Percentiles rank a stretch among this genome's conserved stretches.
These are phyloP conservation scores for Fusarium miscanthi DNA, from an alignment of 2,329 filamentous ascomycete species.

Conservation along the genomic window DNA sequence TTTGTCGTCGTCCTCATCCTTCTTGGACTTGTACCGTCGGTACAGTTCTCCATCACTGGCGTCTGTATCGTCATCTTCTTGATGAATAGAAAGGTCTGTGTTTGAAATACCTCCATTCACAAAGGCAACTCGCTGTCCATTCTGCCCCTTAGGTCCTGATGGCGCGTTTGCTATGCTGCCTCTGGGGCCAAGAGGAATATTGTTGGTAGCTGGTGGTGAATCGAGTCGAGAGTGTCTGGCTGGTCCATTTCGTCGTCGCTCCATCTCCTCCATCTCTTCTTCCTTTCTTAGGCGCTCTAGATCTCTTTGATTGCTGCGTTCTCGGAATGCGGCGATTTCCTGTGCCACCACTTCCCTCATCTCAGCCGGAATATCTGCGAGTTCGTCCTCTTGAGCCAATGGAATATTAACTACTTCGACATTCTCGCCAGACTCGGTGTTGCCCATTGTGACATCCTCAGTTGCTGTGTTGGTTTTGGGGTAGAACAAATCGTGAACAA, in stretches of 20 bases:
- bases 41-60: conserved; percentile 90
- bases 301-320: conserved; percentile 88
- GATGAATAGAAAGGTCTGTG: conserved; percentile 65
- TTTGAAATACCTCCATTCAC: conserved; percentile 81
- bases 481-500: conserved; percentile 78
- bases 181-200: conserved; percentile 51
- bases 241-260: conserved; percentile 77
- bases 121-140: conserved; percentile 76
- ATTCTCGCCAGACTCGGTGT: conserved; percentile 70
- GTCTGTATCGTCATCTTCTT: conserved; percentile 87
- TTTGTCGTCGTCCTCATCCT: conserved; percentile 80
- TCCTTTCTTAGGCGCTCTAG: conserved; percentile 87
- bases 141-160: conserved; percentile 72
- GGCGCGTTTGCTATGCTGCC: conserved; percentile 77
- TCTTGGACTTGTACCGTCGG: conserved; percentile 75
- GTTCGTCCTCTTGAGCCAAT: conserved; percentile 87
- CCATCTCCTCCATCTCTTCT: conserved; percentile 90
- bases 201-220: conserved; percentile 76
- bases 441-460: conserved; percentile 77
- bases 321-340: conserved; percentile 94
- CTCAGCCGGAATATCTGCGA: conserved; percentile 94
- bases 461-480: conserved; percentile 61
- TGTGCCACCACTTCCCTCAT: conserved; percentile 95
- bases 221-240: conserved; percentile 73
- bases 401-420: conserved; percentile 92